Evolutionary conservation across 192 early-diverging fungal species (phyloP), one percentile per base, ranked within the genome.

Genomic region (Coemansia brasiliensis): DNA sequence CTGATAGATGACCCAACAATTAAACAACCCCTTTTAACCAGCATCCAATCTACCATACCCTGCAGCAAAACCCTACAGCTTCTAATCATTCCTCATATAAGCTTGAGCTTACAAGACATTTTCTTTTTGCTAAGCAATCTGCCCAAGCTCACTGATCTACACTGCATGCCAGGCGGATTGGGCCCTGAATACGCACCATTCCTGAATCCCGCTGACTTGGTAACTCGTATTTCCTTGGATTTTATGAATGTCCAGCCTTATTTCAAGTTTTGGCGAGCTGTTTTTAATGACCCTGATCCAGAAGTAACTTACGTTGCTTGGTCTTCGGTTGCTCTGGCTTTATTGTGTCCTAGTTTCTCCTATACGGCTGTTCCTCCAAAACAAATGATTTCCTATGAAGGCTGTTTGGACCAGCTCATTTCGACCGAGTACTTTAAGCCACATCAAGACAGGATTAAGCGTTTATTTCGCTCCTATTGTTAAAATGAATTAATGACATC

Each of bases 71-170:
- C 25, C 16, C 26, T 49, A 25, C 46, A 49, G 22, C 22, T 49
- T 5, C 46, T 49, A 26, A n/a, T 49, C 3, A 49, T 49, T 17
- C 46, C 46, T 22, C 46, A 49, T 24, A 26, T 49, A 26, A n/a
- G 24, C 22, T n/a, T 49, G 7, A 22, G 13, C 13, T 17, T 49
- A 4, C 24, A 49, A 1, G 24, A 27, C 12, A n/a, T 49, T 42
- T 4, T 42, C 5, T 6, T 4, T 42, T n/a, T 42, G 21, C 46
- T 49, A n/a, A 26, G 16, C 24, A 22, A 49, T 6, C 16, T 49
- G 21, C 26, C 46, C 5, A 26, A 8, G 5, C 46, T 49, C 21
- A 24, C 46, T 5, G 46, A 49, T 9, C 26, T 49, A 17, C 46
- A 49, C 21, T 49, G 46, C 6, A n/a, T 1, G 16, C 15, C 20